Evolutionary conservation across 192 early-diverging fungal genomes (phyloP).

Genomic region (Gamsiella multidivaricata): DNA sequence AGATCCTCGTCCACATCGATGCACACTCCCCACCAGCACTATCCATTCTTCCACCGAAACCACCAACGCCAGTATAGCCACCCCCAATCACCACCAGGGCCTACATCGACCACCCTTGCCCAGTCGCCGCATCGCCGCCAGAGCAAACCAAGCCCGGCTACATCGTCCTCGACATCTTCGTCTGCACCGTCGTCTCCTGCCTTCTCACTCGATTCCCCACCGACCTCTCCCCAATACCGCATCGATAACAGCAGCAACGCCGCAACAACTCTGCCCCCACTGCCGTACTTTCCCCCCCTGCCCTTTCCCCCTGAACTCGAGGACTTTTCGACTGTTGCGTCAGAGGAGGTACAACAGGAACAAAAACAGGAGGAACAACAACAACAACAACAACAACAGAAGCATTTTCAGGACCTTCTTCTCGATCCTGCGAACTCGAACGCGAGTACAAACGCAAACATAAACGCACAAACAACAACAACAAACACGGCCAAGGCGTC

Average conservation of each 20-base stretch:
- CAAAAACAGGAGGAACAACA: conserved; percentile 8
- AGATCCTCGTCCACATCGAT: not conserved
- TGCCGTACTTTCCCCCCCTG: conserved; percentile 17
- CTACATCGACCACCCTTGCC: conserved; percentile 12
- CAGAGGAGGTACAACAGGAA: conserved; percentile 1
- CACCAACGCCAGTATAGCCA: conserved; percentile 22
- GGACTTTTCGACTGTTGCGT: not conserved
- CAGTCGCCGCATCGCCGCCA: conserved; percentile 16
- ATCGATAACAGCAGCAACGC: conserved; percentile 12
- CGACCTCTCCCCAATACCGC: conserved; percentile 13
- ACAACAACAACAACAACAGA: conserved; percentile 12
- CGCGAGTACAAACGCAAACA: not conserved
- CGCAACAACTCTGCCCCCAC: conserved; percentile 20
- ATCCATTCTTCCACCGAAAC: not conserved
- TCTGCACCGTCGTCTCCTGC: not conserved
- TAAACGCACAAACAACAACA: not conserved
- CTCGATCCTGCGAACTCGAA: not conserved
- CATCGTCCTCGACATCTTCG: not conserved
- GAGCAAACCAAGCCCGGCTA: not conserved
- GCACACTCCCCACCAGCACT: conserved; percentile 5
- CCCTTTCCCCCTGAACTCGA: conserved; percentile 4
- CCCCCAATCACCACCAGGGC: conserved; percentile 10
- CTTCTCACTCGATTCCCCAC: not conserved
- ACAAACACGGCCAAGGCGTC: not conserved
- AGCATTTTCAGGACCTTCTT: not conserved